Evolutionary conservation across 768 basidiomycete genomes (phyloP), one percentile per base, ranked within the genome.

Genomic region (Amanita rimosa): DNA sequence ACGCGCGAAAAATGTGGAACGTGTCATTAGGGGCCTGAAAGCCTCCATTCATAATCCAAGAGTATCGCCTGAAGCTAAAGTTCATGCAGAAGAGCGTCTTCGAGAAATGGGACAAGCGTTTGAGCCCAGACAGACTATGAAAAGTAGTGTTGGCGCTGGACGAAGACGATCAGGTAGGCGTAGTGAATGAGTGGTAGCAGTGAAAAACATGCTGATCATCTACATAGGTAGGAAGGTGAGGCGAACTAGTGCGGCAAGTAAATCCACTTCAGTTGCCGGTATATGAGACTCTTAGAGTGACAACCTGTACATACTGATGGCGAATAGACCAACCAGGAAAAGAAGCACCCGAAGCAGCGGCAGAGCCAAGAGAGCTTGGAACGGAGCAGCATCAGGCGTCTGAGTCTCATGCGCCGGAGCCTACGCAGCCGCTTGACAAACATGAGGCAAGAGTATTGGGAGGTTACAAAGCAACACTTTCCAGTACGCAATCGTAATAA

Each of bases 1-100:
- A 13, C 38, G 39, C 37, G 41, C 50, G n/a, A 64, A 64, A 44
- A 54, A 57, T 50, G 54, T 57, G 8, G 58, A 58, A 38, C 59
- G 62, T 8, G 59, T 64, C 36, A 56, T 70, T 21, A 75, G 73
- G 1, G 79, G 79, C 27, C 62, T 76, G 46, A 79, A 79, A 56
- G 77, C 78, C n/a, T 66, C 77, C 8, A 65, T 79, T 4, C 64
- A 71, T 57, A 81, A 82, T 57, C 78, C 76, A 4, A 65, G 74
- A 53, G 72, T 74, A 21, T 75, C 74, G 5, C 62, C 64, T 2
- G 69, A 67, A 46, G 78, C 76, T 1, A 74, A 74, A 52, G 61
- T 60, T 31, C 65, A 68, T 24, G 78, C 76, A 8, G 52, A 58
- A 16, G 52, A 54, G 14, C 48, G 52, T 21, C 54, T 53, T 10